phyloP scores from a whole-genome alignment of 805 yeast genomes.

The Scheffersomyces stipitis region DNA sequence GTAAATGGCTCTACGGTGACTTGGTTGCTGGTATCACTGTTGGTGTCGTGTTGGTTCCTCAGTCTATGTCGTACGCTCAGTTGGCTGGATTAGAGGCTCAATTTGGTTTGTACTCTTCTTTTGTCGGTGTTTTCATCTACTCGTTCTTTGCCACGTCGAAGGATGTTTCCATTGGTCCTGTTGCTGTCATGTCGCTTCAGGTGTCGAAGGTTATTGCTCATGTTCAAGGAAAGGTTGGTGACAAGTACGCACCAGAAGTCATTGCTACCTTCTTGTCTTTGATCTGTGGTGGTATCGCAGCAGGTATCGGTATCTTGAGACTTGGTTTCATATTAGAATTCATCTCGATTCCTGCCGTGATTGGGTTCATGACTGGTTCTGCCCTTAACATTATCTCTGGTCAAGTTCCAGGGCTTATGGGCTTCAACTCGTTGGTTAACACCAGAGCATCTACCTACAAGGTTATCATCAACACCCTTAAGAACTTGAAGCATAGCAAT shows the following conservation, averaged over 20 bases:
- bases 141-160: conserved; percentile 92
- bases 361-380: conserved; percentile 95
- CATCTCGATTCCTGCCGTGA: conserved; percentile 86
- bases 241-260: conserved; percentile 55
- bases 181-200: conserved; percentile 91
- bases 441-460: conserved; percentile 69
- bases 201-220: conserved; percentile 73
- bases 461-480: conserved; percentile 70
- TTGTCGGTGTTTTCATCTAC: conserved; percentile 85
- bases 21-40: conserved; percentile 91
- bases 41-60: conserved; percentile 91
- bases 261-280: conserved; percentile 81
- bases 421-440: conserved; percentile 63
- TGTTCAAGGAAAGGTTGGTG: conserved; percentile 48
- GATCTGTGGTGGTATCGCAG: conserved; percentile 81
- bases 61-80: conserved; percentile 92
- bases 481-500: conserved; percentile 65
- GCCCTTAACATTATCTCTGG: conserved; percentile 81
- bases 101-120: conserved; percentile 88
- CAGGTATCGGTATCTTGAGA: conserved; percentile 79
- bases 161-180: conserved; percentile 96
- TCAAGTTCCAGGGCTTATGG: conserved; percentile 86
- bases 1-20: conserved; percentile 77
- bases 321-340: conserved; percentile 86
- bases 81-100: conserved; percentile 79